Base-by-base conservation (phyloP, 2,329 filamentous ascomycete species). In the Aspergillus pseudonomiae region DNA sequence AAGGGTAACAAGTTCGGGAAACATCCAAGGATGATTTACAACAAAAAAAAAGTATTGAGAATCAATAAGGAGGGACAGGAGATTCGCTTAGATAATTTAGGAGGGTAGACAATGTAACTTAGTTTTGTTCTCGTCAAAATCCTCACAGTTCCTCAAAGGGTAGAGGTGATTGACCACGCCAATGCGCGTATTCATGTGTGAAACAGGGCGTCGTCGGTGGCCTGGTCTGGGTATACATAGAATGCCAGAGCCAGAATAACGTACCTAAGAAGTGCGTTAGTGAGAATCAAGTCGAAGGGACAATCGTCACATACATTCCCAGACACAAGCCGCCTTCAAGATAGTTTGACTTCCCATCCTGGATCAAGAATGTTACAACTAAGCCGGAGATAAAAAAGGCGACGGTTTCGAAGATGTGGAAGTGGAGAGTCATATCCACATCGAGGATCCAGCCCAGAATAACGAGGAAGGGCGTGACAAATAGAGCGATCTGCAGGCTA, bases 331-430 rank as follows among this genome's bases (percentile, higher is more conserved):
- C 90, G 52, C 91, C 91, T 76, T 94, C 91, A 26, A 94, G 85
- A 70, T 94, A 94, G 77, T 94, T 95, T 16, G 89, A 92, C 77
- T 91, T 92, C 72, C 92, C 92, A 73, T 94, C 92, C 74, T 92
- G 89, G 50, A 94, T 89, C 3, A 91, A 77, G 88, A 93, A 62
- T 10, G 80, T 91, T 39, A 93, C 90, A 36, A 93, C 89, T 48
- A 93, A 78, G 2, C 91, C 89, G 11, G 89, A 91, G 59, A 93
- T 83, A 62, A 90, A 91, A 76, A 93, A 93, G 1, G 90, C 87
- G 46, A 93, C 88, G 0, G 91, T 93, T 80, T 93, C 89, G 71
- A 93, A 91, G 3, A 86, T 91, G 80, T 94, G 89, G 73, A 95
- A 95, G 74, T 91, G 90, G 48, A 94, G 83, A 7, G 90, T 90